These are phyloP conservation scores for Suillus luteus DNA, from an alignment of 768 basidiomycete genomes.

Conservation along the genomic window DNA sequence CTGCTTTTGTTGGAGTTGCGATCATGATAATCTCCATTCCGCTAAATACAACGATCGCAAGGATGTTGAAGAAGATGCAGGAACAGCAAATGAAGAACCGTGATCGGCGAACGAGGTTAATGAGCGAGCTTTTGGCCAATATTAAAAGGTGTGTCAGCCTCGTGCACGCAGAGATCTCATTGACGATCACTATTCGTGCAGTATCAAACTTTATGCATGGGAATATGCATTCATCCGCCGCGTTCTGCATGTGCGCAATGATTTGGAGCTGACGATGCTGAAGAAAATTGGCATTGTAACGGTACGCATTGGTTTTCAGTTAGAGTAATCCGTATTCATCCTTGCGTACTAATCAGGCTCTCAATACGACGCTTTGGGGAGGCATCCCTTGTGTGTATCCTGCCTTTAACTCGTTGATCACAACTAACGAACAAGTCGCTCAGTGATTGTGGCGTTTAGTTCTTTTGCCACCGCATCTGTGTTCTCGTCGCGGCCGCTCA, in stretches of 20 bases:
- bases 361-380: slow-evolving; percentile 64
- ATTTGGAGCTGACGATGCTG: slow-evolving; percentile 80
- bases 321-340: background rate
- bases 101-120: slow-evolving; percentile 78
- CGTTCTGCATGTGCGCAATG: slow-evolving; percentile 78
- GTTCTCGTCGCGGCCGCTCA: slow-evolving; percentile 67
- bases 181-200: slow-evolving; percentile 26
- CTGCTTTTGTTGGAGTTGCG: slow-evolving; percentile 85
- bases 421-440: slow-evolving; percentile 8
- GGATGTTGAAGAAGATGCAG: slow-evolving; percentile 73
- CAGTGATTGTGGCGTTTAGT: slow-evolving; percentile 76
- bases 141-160: slow-evolving; percentile 65
- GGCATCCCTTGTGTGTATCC: slow-evolving; percentile 55
- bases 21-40: slow-evolving; percentile 87
- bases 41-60: slow-evolving; percentile 71
- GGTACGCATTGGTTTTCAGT: slow-evolving; percentile 37
- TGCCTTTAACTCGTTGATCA: background rate
- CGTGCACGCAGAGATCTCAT: background rate
- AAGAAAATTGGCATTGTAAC: slow-evolving; percentile 78
- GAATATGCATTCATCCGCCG: slow-evolving; percentile 86
- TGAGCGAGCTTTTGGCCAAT: slow-evolving; percentile 93
- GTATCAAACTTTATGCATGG: slow-evolving; percentile 94
- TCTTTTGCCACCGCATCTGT: slow-evolving; percentile 76
- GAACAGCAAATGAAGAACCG: slow-evolving; percentile 92
- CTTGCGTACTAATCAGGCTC: slow-evolving; percentile 40